Base-by-base conservation (phyloP, 2,329 filamentous ascomycete species). In the Fusarium keratoplasticum region DNA sequence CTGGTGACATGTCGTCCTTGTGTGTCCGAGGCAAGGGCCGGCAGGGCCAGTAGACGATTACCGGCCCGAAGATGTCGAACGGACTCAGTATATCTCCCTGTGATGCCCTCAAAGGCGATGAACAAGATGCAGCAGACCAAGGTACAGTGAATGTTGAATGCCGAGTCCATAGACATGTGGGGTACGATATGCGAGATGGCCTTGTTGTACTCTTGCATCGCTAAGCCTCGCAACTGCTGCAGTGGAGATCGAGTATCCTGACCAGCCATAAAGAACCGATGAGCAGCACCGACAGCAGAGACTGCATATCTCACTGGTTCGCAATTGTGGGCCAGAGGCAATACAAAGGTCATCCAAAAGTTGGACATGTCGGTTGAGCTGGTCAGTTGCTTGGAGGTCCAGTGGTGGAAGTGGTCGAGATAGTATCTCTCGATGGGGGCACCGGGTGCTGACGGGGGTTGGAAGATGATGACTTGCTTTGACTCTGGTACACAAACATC, bases 81-180 rank as follows among this genome's bases (percentile, higher is more conserved):
- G 0, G 72, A 71, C 33, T 78, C 76, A 0, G 69, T 59, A 38
- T 78, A 78, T 4, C 74, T 66, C 11, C 76, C 77, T 2, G 67
- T 70, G 22, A 78, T 69, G 2, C 73, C 57, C 52, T 78, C 77
- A 9, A 77, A 73, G 0, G 76, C 76, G 3, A 78, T 64, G 8
- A 78, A 78, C 2, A 78, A 22, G 0, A 78, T 42, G 31, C 77
- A 78, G 25, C 75, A 76, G 1, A 78, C 66, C 0, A 76, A 6
- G 1, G 75, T 75, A 18, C 69, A 70, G 25, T 76, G 75, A 6
- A 75, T 42, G 2, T 76, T 67, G 5, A 68, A 67, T 1, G 66
- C 22, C 1, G 71, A 64, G 2, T 69, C 29, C 3, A 71, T 50
- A 0, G 59, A 70, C 70, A 77, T 76, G 22, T 66, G 61, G 3